A percentile compares a stretch with the other conserved stretches of the same genome.
Evolutionary conservation across 768 basidiomycete genomes (phyloP).

Genomic region (Candolleomyces efflorescens): DNA sequence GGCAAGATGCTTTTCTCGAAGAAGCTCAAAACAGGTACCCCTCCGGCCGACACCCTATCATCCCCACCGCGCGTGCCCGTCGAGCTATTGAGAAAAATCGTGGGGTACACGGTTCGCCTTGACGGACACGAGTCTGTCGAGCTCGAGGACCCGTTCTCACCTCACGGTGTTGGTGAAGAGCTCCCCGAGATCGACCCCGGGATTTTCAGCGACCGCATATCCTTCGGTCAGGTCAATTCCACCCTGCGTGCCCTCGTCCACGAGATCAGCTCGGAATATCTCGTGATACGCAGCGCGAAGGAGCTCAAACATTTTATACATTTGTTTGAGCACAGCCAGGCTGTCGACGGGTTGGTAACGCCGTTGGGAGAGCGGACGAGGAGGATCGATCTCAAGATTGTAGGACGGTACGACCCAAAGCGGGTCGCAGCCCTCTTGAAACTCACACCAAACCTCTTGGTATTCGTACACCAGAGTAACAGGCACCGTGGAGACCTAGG

Average conservation of each 20-base stretch:
- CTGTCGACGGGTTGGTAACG: conserved; percentile 15
- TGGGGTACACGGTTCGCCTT: conserved; percentile 25
- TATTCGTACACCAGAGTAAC: conserved; percentile 38
- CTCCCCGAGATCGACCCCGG: conserved; percentile 26
- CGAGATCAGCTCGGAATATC: conserved; percentile 37
- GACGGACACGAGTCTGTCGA: conserved; percentile 28
- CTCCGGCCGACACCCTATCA: too few relatives aligned
- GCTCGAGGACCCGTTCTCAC: conserved; percentile 35
- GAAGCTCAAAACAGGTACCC: too few relatives aligned
- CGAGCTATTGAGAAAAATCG: conserved; percentile 9
- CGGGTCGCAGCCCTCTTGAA: conserved; percentile 33
- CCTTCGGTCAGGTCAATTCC: conserved; percentile 32
- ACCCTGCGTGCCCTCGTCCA: conserved; percentile 32
- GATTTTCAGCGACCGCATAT: conserved; percentile 24
- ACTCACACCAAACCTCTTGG: conserved; percentile 39
- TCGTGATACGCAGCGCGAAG: conserved; percentile 31
- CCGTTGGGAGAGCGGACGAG: conserved; percentile 35
- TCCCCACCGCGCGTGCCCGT: conserved; percentile 8
- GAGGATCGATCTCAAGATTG: conserved; percentile 38
- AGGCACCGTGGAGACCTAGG: not conserved
- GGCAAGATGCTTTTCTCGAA: too few relatives aligned
- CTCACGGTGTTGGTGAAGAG: conserved; percentile 25
- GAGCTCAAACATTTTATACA: conserved; percentile 31
- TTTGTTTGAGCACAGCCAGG: conserved; percentile 27
- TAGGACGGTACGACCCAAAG: conserved; percentile 21